These are phyloP conservation scores for Dorcoceras hygrometricum DNA, from an alignment of 257 asterid genomes.

Conservation along the genomic window DNA sequence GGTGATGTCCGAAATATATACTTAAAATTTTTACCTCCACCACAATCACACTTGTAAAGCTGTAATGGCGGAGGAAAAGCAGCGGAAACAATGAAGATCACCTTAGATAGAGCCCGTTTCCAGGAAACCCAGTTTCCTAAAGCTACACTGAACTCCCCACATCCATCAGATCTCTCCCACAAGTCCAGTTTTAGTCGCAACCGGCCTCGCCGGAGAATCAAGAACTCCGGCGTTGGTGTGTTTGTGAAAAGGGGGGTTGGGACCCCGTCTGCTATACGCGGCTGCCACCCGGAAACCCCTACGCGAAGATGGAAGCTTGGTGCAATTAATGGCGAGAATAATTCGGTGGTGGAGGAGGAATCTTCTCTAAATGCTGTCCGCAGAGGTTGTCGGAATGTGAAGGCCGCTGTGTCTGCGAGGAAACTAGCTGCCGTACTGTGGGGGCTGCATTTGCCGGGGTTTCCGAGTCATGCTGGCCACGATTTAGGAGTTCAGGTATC, in stretches of 20 bases:
- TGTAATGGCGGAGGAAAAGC: conserved; percentile 39
- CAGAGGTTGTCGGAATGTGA: conserved; percentile 31
- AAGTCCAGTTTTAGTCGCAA: conserved; percentile 26
- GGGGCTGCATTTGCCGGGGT: conserved; percentile 61
- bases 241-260: conserved; percentile 45
- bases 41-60: too few species aligned
- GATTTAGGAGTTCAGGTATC: conserved; percentile 47
- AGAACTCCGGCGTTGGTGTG: conserved; percentile 37
- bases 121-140: conserved; percentile 7
- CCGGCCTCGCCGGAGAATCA: conserved; percentile 49
- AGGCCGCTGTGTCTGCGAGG: conserved; percentile 39
- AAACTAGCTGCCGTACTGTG: conserved; percentile 58
- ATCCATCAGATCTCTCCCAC: conserved; percentile 41
- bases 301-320: conserved; percentile 57
- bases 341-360: conserved; percentile 25
- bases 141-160: conserved; percentile 22
- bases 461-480: conserved; percentile 26
- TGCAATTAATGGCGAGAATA: conserved; percentile 30
- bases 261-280: conserved; percentile 27
- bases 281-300: conserved; percentile 61
- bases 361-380: conserved; percentile 30
- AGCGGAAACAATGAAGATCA: conserved; percentile 43
- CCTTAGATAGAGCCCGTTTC: conserved; percentile 22
- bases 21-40: too few species aligned
- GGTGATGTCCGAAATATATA: too few species aligned